These are phyloP conservation scores for Helotiales sp. DNA, from an alignment of 2,329 filamentous ascomycete genomes.

Conservation along the genomic window DNA sequence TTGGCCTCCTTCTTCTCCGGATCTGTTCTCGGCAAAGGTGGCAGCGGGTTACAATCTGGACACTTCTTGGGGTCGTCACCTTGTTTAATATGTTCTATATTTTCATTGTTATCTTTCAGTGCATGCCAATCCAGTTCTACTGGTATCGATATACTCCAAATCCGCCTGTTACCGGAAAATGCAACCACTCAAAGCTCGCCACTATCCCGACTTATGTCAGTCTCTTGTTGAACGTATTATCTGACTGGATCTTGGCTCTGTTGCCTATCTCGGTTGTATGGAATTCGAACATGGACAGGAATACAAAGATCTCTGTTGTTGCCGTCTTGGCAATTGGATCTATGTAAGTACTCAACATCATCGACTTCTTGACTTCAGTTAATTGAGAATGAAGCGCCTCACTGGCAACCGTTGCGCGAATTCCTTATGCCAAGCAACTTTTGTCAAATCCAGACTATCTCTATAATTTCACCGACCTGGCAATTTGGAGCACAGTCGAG, in stretches of 20 bases:
- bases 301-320: slow-evolving; percentile 44
- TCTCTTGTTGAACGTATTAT: slow-evolving; percentile 45
- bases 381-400: slow-evolving; percentile 41
- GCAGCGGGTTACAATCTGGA: slow-evolving; percentile 41
- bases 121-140: slow-evolving; percentile 43
- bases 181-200: slow-evolving; percentile 37
- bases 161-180: slow-evolving; percentile 35
- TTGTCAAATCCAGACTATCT: slow-evolving; percentile 44
- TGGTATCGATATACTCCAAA: slow-evolving; percentile 41
- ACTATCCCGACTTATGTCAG: slow-evolving; percentile 45
- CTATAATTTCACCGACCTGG: slow-evolving; percentile 46
- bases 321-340: slow-evolving; percentile 40
- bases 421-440: slow-evolving; percentile 46
- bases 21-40: slow-evolving; percentile 40
- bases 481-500: slow-evolving; percentile 48
- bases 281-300: slow-evolving; percentile 45
- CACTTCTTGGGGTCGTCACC: slow-evolving; percentile 40
- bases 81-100: slow-evolving; percentile 44
- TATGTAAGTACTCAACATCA: slow-evolving; percentile 39
- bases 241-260: slow-evolving; percentile 47
- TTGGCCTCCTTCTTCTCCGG: slow-evolving; percentile 44
- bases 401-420: slow-evolving; percentile 46
- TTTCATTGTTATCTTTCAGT: slow-evolving; percentile 46
- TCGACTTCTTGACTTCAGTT: neutral
- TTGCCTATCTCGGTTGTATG: slow-evolving; percentile 47